These are phyloP conservation scores for Xylaria sp. DNA, from an alignment of 2,329 filamentous ascomycete species.

Conservation along the genomic window DNA sequence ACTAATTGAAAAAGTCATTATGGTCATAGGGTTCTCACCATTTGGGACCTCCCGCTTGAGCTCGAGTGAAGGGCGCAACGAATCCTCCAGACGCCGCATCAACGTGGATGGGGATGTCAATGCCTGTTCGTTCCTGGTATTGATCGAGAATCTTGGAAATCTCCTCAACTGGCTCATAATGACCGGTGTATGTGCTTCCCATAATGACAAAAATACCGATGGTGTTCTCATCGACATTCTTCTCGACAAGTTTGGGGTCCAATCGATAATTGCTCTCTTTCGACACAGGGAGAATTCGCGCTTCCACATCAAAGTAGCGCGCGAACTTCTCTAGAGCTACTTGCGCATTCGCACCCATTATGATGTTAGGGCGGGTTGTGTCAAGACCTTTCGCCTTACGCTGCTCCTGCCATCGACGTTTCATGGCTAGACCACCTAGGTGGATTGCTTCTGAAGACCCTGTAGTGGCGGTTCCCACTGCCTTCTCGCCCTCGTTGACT, in stretches of 20 bases:
- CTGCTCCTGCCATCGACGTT: constrained; percentile 77
- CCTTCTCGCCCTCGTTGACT: constrained; percentile 68
- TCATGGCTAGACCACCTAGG: constrained; percentile 78
- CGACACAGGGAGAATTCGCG: constrained; percentile 71
- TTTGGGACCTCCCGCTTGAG: constrained; percentile 65
- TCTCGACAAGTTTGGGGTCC: constrained; percentile 70
- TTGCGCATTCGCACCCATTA: constrained; percentile 80
- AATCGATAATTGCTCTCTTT: constrained; percentile 70
- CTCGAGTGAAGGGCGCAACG: constrained; percentile 70
- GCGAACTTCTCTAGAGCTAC: constrained; percentile 80
- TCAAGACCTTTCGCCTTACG: constrained; percentile 68
- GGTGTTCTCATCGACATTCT: constrained; percentile 80
- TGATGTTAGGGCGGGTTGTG: constrained; percentile 73
- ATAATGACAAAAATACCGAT: constrained; percentile 81
- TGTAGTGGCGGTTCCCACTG: constrained; percentile 76
- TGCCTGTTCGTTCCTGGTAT: constrained; percentile 69
- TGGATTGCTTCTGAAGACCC: constrained; percentile 66
- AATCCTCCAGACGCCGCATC: constrained; percentile 72
- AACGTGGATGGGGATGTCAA: constrained; percentile 75
- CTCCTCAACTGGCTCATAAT: constrained; percentile 78
- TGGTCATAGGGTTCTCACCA: constrained; percentile 57
- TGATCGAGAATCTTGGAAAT: constrained; percentile 73
- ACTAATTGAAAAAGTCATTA: not conserved
- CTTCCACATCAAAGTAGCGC: constrained; percentile 78
- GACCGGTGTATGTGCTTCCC: constrained; percentile 78